Evolutionary conservation across 164 flowering plant genomes (phyloP).

Genomic region (Piper betle): DNA sequence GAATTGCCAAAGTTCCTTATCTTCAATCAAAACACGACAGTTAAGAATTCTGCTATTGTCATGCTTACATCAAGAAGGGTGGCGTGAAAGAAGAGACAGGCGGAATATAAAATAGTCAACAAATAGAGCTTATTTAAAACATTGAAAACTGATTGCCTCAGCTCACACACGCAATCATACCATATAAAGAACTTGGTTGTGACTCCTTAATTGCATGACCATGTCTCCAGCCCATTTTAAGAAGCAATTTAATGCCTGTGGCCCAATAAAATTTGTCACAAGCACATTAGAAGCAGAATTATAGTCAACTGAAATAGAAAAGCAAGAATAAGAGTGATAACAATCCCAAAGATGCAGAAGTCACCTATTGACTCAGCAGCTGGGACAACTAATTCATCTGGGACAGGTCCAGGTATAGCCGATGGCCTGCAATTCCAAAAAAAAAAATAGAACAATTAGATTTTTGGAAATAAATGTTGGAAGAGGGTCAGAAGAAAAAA

Average conservation of each 20-base stretch:
- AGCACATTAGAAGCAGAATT: background rate
- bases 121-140: no score
- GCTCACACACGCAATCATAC: slow-evolving; percentile 23
- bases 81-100: no score
- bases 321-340: background rate
- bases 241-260: slow-evolving; percentile 67
- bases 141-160: no score
- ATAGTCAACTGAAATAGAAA: background rate
- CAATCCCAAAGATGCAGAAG: background rate
- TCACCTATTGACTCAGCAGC: slow-evolving; percentile 71
- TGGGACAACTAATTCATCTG: slow-evolving; percentile 80
- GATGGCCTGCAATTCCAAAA: slow-evolving; percentile 47
- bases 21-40: no score
- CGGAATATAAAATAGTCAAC: no score
- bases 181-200: slow-evolving; percentile 34
- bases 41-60: no score
- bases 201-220: slow-evolving; percentile 71
- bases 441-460: background rate
- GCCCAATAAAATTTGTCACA: background rate
- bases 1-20: no score
- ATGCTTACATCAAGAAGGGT: no score
- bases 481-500: no score
- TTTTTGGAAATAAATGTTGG: no score
- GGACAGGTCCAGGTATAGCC: slow-evolving; percentile 86
- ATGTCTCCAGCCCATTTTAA: slow-evolving; percentile 96